A percentile compares a stretch with the other conserved stretches of the same genome.
Conservation (phyloP, 495 filamentous ascomycete species). For the Aspergillus bertholletiae region DNA sequence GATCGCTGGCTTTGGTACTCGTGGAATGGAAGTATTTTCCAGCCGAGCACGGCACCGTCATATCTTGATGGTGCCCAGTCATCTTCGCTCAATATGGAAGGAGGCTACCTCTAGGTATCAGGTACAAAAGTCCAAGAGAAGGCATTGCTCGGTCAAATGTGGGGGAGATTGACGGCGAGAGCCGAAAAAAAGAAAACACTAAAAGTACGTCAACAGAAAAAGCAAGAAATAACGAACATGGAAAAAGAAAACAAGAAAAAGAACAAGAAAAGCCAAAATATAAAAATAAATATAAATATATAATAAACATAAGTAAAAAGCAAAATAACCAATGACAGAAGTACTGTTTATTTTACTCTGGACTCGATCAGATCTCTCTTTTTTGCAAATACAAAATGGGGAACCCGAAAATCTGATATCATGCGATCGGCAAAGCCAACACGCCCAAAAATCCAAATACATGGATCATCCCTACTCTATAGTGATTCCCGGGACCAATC, state of each 20-base stretch:
- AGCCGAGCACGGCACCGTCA: neutral
- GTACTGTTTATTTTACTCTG: too few relatives aligned
- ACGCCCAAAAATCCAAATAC: constrained; percentile 12
- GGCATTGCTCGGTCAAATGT: neutral
- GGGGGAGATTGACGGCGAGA: neutral
- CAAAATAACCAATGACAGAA: too few relatives aligned
- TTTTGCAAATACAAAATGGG: neutral
- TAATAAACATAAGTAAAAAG: neutral
- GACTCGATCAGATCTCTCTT: too few relatives aligned
- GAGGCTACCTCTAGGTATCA: too few relatives aligned
- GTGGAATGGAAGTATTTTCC: neutral
- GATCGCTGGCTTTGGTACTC: neutral
- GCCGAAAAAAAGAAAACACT: neutral
- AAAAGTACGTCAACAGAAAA: neutral
- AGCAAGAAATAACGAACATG: neutral
- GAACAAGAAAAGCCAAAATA: neutral
- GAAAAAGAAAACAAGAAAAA: neutral
- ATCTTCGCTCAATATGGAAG: neutral
- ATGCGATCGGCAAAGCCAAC: constrained; percentile 10
- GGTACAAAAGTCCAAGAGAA: neutral
- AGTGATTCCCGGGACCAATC: neutral
- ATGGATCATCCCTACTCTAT: constrained; percentile 12
- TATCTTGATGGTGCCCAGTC: neutral
- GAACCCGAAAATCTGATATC: constrained; percentile 8
- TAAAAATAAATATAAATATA: too few relatives aligned